phyloP scores from a whole-genome alignment of 306 rosid genomes.

The Castanospermum australe region DNA sequence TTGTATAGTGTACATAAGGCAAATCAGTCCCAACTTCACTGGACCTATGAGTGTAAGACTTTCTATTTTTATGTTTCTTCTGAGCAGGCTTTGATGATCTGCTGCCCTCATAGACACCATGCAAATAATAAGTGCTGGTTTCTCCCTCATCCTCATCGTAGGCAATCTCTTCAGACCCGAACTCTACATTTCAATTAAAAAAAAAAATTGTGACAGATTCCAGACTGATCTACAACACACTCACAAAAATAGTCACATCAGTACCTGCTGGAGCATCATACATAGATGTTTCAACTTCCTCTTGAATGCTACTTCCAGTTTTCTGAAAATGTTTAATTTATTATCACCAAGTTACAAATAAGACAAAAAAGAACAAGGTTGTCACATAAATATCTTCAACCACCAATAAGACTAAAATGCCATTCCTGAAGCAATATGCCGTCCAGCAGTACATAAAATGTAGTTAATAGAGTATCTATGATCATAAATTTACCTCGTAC shows the following conservation, averaged over 20 bases:
- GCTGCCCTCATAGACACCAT: slow-evolving; percentile 64
- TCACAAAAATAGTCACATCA: slow-evolving; percentile 19
- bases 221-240: slow-evolving; percentile 25
- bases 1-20: slow-evolving; percentile 55
- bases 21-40: slow-evolving; percentile 71
- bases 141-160: slow-evolving; percentile 91
- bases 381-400: background rate
- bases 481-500: slow-evolving; percentile 55
- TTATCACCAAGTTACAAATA: background rate
- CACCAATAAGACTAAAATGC: background rate
- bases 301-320: slow-evolving; percentile 71
- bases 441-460: background rate
- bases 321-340: slow-evolving; percentile 56
- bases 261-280: slow-evolving; percentile 79
- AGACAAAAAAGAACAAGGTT: background rate
- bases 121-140: slow-evolving; percentile 56
- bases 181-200: slow-evolving; percentile 42
- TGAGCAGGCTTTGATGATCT: slow-evolving; percentile 52
- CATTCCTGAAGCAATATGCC: slow-evolving; percentile 7
- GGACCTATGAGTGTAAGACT: slow-evolving; percentile 49
- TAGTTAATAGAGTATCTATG: background rate
- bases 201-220: slow-evolving; percentile 19
- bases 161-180: slow-evolving; percentile 57
- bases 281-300: slow-evolving; percentile 82
- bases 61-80: slow-evolving; percentile 60